Base-by-base conservation (phyloP, 257 asterid genomes). In the Jasminum sambac region DNA sequence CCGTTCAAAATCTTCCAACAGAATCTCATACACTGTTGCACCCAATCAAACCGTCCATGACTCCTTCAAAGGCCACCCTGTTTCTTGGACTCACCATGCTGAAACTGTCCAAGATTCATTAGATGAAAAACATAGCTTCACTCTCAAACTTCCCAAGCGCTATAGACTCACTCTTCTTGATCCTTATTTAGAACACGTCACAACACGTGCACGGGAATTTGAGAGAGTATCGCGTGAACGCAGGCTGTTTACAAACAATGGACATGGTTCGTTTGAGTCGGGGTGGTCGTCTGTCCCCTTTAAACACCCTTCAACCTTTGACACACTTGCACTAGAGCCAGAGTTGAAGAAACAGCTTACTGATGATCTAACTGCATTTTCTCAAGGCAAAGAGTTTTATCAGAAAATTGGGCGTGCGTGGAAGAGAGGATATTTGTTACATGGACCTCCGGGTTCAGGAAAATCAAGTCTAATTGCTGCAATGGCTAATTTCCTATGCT, bases 401-500 rank as follows among this genome's bases (percentile, higher is more conserved):
- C 76, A 68, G 34, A 74, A 58, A 10, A 70, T 66, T 5, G 94
- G 90, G 5, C 87, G 84, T 2, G 86, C 89, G 3, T 85, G 89
- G 94, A 87, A 87, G 25, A 77, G 94, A 26, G 90, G 93, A 4
- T 87, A 87, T 43, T 72, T 85, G 50, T 72, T 87, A 0, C 40
- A 77, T 12, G 90, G 93, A 0, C 93, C 90, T 11, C 89, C 94
- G 0, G 90, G 94, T 0, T 55, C 89, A 0, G 94, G 90, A 21
- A 87, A 85, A 48, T 87, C 90, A 2, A 83, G 90, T 23, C 83
- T 83, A 26, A 87, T 87, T 64, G 94, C 94, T 9, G 90, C 94
- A 9, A 83, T 85, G 79, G 86, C 89, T 3, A 87, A 83, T 55
- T 76, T 66, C 21, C 85, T 87, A 1, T 62, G 81, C 48, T 87